Evolutionary conservation across 805 yeast species (phyloP), one percentile per base, ranked within the genome.

Genomic region (Starmera quercuum): DNA sequence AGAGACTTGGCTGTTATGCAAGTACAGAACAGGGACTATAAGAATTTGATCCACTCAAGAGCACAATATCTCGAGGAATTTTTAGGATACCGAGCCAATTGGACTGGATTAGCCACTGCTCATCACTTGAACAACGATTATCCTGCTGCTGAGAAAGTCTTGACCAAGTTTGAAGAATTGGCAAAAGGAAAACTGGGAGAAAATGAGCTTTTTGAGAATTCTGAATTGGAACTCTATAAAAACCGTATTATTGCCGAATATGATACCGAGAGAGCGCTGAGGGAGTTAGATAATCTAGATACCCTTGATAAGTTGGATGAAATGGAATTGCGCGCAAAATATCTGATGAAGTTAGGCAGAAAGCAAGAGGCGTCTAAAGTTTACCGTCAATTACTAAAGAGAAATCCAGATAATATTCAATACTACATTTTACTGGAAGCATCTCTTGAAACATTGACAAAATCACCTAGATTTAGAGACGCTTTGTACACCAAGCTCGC

Each of bases 81-180:
- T 46, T 77, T 92, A 9, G 95, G 95, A 0, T 83, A 75, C 53
- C 72, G 96, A 43, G 87, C 90, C 40, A 83, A 85, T 52, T 88
- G 96, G 95, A 83, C 95, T 2, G 79, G 81, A 0, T 67, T 83
- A 33, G 95, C 95, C 1, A 68, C 86, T 28, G 95, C 97, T 1
- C 85, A 82, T 52, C 84, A 83, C 55, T 64, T 88, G 52, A 74
- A 73, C 53, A 71, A 73, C 18, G 84, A 87, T 49, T 71, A 67
- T 49, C 64, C 63, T 24, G 74, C 73, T 17, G 90, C 95, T 6
- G 78, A 79, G 36, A 72, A 72, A 36, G 83, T 90, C 2, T 68
- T 88, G 46, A 52, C 72, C 15, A 78, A 82, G 47, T 85, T 84
- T 47, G 96, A 90, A 55, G 78, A 73, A 20, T 61, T 84, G 21